Percentiles rank a stretch among this genome's conserved stretches.
Conservation (phyloP, 768 basidiomycete genomes). For the Naematelia aurantialba region DNA sequence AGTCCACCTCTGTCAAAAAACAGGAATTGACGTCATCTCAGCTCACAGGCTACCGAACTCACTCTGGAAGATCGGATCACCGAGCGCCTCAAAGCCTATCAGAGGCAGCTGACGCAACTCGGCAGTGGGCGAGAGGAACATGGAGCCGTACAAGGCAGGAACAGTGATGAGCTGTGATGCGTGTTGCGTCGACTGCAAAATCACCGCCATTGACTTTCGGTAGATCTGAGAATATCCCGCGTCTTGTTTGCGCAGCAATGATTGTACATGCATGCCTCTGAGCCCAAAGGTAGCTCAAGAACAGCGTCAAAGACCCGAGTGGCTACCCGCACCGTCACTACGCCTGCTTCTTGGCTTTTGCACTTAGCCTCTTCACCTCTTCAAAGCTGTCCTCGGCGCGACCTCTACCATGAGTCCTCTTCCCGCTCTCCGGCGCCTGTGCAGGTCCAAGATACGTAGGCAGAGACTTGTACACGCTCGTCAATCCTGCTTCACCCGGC, state of each 20-base stretch:
- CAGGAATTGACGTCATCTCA: constrained; percentile 3
- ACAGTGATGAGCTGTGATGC: background rate
- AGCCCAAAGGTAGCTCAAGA: too few relatives aligned
- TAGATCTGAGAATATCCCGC: too few relatives aligned
- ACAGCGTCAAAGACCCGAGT: too few relatives aligned
- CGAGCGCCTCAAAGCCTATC: constrained; percentile 40
- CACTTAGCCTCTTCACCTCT: constrained; percentile 27
- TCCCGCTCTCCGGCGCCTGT: constrained; percentile 28
- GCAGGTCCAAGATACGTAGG: constrained; percentile 56
- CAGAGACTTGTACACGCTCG: constrained; percentile 57
- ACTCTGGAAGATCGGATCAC: constrained; percentile 43
- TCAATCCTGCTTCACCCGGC: constrained; percentile 52
- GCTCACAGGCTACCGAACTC: constrained; percentile 38
- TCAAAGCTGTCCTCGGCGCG: constrained; percentile 18
- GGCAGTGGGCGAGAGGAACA: background rate
- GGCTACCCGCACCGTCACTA: background rate
- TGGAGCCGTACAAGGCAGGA: background rate
- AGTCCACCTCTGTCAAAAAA: background rate
- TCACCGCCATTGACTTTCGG: too few relatives aligned
- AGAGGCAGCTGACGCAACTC: constrained; percentile 25
- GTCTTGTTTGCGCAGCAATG: too few relatives aligned
- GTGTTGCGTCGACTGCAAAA: too few relatives aligned
- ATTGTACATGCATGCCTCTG: background rate
- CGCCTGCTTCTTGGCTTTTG: constrained; percentile 6
- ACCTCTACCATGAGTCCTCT: constrained; percentile 48